phyloP scores from a whole-genome alignment of 768 basidiomycete species.

The Pulveroboletus sp. region DNA sequence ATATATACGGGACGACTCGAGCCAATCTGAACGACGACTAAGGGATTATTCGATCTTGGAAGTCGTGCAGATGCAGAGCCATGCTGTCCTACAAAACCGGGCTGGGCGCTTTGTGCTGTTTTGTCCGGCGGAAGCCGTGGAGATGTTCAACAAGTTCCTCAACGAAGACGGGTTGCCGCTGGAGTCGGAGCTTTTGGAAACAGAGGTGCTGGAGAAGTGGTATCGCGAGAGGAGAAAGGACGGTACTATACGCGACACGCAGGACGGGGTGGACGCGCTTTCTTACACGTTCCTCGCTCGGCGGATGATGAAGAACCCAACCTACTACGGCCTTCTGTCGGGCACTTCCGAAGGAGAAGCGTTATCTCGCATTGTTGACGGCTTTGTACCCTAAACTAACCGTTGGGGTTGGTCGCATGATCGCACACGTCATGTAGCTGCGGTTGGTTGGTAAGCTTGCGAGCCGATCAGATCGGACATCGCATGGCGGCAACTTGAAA shows the following conservation, averaged over 20 bases:
- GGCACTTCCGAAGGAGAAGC: slow-evolving; percentile 44
- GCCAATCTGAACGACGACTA: slow-evolving; percentile 58
- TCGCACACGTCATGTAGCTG: not conserved
- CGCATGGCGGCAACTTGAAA: no score
- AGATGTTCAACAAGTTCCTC: slow-evolving; percentile 78
- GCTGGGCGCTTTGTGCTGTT: slow-evolving; percentile 76
- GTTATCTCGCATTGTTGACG: slow-evolving; percentile 70
- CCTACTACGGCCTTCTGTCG: slow-evolving; percentile 66
- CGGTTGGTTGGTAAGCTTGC: not conserved
- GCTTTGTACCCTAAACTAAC: slow-evolving; percentile 5
- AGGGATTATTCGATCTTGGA: slow-evolving; percentile 80
- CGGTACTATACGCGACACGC: slow-evolving; percentile 45
- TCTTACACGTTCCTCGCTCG: slow-evolving; percentile 78
- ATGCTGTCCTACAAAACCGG: slow-evolving; percentile 62
- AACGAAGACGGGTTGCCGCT: slow-evolving; percentile 79
- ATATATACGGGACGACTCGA: slow-evolving; percentile 52
- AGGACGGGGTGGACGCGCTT: slow-evolving; percentile 71
- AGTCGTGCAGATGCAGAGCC: slow-evolving; percentile 87
- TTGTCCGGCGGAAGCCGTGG: slow-evolving; percentile 83
- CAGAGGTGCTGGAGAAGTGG: slow-evolving; percentile 46
- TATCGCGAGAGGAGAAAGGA: slow-evolving; percentile 37
- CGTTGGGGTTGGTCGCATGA: no score
- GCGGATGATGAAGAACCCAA: slow-evolving; percentile 73
- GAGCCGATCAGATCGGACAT: not conserved
- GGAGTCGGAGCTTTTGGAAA: slow-evolving; percentile 71